These are phyloP conservation scores for Polygonum maritimum DNA, from an alignment of 148 eudicot genomes.

Conservation along the genomic window DNA sequence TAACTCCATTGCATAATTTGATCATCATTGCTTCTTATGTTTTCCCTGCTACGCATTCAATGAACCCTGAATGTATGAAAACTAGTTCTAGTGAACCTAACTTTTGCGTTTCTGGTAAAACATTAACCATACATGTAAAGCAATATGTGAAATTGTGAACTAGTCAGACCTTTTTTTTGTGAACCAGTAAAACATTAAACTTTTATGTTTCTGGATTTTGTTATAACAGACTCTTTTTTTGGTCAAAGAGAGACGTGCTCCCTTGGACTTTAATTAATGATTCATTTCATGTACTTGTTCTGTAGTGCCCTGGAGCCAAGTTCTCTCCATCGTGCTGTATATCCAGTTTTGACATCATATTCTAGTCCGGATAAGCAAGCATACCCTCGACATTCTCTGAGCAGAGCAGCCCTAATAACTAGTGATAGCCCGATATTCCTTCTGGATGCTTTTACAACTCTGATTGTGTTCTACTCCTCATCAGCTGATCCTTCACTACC, in stretches of 20 bases:
- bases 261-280: not conserved
- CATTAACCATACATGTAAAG: not conserved
- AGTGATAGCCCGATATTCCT: slow-evolving; percentile 97
- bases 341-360: slow-evolving; percentile 79
- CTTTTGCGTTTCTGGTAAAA: not conserved
- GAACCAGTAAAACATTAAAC: not conserved
- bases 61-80: not conserved
- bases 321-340: slow-evolving; percentile 82
- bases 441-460: slow-evolving; percentile 82
- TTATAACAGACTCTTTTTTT: not conserved
- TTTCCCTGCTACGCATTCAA: not conserved
- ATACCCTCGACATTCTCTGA: slow-evolving; percentile 94
- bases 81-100: not conserved
- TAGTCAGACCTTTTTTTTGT: not conserved
- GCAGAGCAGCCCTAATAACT: slow-evolving; percentile 92
- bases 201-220: not conserved
- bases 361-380: slow-evolving; percentile 80
- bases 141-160: not conserved
- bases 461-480: slow-evolving; percentile 88
- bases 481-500: slow-evolving; percentile 85
- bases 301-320: slow-evolving; percentile 97
- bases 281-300: slow-evolving; percentile 18
- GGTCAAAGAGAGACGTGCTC: not conserved
- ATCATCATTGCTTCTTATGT: not conserved
- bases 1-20: not conserved